phyloP scores from a whole-genome alignment of 225 moss, liverwort and hornwort genomes.

The Sphagnum tenellum region DNA sequence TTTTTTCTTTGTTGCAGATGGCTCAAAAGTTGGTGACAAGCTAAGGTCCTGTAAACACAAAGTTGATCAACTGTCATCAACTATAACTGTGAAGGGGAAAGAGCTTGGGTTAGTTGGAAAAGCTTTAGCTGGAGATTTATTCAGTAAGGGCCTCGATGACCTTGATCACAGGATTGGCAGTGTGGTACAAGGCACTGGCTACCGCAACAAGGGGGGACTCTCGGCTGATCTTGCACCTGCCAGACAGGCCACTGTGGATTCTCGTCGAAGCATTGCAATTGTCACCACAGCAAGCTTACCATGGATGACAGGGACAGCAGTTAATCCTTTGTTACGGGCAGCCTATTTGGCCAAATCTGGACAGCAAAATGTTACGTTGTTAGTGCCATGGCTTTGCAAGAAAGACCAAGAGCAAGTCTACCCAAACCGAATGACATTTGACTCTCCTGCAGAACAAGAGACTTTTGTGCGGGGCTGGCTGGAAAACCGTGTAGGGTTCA shows the following conservation, averaged over 20 bases:
- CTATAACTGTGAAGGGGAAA: conserved; percentile 14
- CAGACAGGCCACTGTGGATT: conserved; percentile 19
- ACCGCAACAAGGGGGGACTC: conserved; percentile 59
- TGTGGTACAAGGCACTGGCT: conserved; percentile 85
- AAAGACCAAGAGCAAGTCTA: conserved; percentile 86
- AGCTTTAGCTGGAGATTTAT: conserved; percentile 6
- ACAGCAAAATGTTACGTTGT: conserved; percentile 64
- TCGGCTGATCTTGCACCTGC: conserved; percentile 25
- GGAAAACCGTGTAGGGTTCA: conserved; percentile 79
- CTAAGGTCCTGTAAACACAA: conserved; percentile 60
- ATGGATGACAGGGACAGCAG: conserved; percentile 98
- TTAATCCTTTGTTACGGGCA: conserved; percentile 92
- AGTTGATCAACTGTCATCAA: conserved; percentile 22
- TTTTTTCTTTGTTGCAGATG: no score
- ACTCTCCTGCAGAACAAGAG: conserved; percentile 72
- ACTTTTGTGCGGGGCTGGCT: conserved; percentile 79
- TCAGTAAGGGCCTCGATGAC: conserved; percentile 6
- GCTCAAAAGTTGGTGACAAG: conserved; percentile 43
- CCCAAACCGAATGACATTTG: conserved; percentile 74
- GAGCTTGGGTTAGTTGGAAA: conserved; percentile 8
- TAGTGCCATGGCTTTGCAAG: conserved; percentile 91
- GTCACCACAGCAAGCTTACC: conserved; percentile 93
- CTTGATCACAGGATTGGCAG: conserved; percentile 81
- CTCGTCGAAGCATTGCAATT: conserved; percentile 65
- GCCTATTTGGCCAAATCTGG: conserved; percentile 82